Conservation (phyloP, 495 filamentous ascomycete species). For the Neurospora sp. region DNA sequence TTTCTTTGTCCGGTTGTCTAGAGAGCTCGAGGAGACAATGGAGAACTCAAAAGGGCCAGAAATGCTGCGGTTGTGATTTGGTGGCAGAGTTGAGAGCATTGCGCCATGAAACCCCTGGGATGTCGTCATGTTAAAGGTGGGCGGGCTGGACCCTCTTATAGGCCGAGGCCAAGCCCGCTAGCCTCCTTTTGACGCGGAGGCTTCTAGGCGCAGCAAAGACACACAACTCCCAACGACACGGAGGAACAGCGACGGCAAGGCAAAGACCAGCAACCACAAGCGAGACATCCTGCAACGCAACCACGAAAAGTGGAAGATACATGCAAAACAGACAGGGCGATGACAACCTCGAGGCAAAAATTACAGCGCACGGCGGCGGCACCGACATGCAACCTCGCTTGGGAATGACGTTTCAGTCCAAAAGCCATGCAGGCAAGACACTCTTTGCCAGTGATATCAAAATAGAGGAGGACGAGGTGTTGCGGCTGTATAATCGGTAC, state of each 20-base stretch:
- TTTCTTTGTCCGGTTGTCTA: not conserved
- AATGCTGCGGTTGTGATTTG: not conserved
- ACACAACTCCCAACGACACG: not conserved
- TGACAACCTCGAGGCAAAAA: not conserved
- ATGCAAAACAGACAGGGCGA: not conserved
- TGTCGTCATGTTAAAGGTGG: conserved; percentile 6
- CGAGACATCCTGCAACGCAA: not conserved
- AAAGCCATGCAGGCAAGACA: not conserved
- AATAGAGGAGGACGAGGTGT: not conserved
- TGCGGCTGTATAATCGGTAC: not conserved
- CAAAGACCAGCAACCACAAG: not conserved
- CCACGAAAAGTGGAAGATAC: not conserved
- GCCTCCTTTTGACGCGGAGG: not conserved
- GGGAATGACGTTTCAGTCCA: not conserved
- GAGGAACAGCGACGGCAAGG: too few species aligned
- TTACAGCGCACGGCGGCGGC: not conserved
- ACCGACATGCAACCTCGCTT: not conserved
- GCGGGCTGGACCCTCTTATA: conserved; percentile 1
- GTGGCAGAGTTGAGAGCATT: not conserved
- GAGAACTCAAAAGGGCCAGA: not conserved
- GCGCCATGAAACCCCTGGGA: conserved; percentile 3
- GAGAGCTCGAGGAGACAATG: not conserved
- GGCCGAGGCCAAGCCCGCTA: not conserved
- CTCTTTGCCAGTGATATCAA: not conserved
- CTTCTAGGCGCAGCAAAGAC: not conserved